Evolutionary conservation across 2,329 filamentous ascomycete genomes (phyloP), one percentile per base, ranked within the genome.

Genomic region (Fusarium udum): DNA sequence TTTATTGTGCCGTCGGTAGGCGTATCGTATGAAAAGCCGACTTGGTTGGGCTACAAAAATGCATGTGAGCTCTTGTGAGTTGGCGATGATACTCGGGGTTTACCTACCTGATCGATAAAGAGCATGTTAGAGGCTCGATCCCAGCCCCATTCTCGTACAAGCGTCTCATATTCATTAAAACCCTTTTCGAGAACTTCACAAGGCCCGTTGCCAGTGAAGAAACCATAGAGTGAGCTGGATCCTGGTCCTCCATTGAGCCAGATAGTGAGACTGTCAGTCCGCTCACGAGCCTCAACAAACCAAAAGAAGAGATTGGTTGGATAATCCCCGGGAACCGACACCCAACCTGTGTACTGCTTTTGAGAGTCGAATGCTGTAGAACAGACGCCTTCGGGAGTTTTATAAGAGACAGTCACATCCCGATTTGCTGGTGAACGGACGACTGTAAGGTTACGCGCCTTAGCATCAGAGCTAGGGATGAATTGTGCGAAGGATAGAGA

Each of bases 281-380:
- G 79, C 64, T 85, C 78, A 31, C 85, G 84, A 22, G 84, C 84
- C 56, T 83, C 84, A 52, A 87, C 83, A 67, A 86, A 87, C 85
- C 85, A 87, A 75, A 87, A 87, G 79, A 87, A 87, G 8, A 86
- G 74, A 72, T 86, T 89, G 48, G 86, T 86, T 24, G 85, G 81
- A 73, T 85, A 88, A 34, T 83, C 80, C 49, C 85, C 90, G 10
- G 90, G 89, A 10, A 93, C 81, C 60, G 83, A 86, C 63, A 93
- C 89, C 87, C 92, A 93, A 77, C 92, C 92, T 8, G 90, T 89
- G 78, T 91, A 92, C 79, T 93, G 92, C 79, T 90, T 87, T 80
- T 94, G 92, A 2, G 84, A 85, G 49, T 85, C 78, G 76, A 92
- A 92, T 13, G 88, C 88, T 4, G 92, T 93, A 52, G 84, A 87